Conservation (phyloP, 495 filamentous ascomycete genomes). For the Xylaria cubensis region DNA sequence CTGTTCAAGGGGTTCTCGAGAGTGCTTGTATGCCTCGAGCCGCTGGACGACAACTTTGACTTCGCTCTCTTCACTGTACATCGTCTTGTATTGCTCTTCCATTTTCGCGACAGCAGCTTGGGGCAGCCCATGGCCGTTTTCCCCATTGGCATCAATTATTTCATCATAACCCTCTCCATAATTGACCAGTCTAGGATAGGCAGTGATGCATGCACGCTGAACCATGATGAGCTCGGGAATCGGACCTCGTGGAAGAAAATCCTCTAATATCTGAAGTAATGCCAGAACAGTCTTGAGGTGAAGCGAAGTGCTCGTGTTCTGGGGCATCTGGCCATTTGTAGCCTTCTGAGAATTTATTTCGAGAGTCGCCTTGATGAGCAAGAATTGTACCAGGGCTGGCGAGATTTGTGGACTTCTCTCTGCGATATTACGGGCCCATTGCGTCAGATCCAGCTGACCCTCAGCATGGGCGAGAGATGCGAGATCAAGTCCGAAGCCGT, state of each 20-base stretch:
- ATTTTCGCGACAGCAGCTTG: slow-evolving; percentile 83
- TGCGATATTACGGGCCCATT: slow-evolving; percentile 76
- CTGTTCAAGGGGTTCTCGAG: slow-evolving; percentile 80
- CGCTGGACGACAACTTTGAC: slow-evolving; percentile 80
- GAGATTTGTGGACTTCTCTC: slow-evolving; percentile 68
- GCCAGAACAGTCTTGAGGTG: slow-evolving; percentile 84
- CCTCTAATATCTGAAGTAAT: slow-evolving; percentile 79
- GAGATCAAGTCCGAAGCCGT: slow-evolving; percentile 86
- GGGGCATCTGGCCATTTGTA: slow-evolving; percentile 62
- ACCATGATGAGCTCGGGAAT: slow-evolving; percentile 61
- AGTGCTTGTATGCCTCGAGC: slow-evolving; percentile 84
- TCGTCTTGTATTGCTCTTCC: slow-evolving; percentile 95
- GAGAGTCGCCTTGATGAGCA: slow-evolving; percentile 81
- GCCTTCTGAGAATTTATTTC: slow-evolving; percentile 69
- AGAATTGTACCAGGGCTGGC: slow-evolving; percentile 70
- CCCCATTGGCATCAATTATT: slow-evolving; percentile 83
- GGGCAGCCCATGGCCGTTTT: slow-evolving; percentile 77
- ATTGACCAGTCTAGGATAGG: slow-evolving; percentile 95
- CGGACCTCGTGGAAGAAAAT: slow-evolving; percentile 58
- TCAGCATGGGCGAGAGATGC: slow-evolving; percentile 87
- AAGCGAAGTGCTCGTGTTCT: slow-evolving; percentile 62
- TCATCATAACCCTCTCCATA: slow-evolving; percentile 92
- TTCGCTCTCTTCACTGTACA: slow-evolving; percentile 89
- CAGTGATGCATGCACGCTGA: slow-evolving; percentile 86
- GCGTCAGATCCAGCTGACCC: slow-evolving; percentile 75